These are phyloP conservation scores for Aspergillus panamensis DNA, from an alignment of 495 filamentous ascomycete species.

Conservation along the genomic window DNA sequence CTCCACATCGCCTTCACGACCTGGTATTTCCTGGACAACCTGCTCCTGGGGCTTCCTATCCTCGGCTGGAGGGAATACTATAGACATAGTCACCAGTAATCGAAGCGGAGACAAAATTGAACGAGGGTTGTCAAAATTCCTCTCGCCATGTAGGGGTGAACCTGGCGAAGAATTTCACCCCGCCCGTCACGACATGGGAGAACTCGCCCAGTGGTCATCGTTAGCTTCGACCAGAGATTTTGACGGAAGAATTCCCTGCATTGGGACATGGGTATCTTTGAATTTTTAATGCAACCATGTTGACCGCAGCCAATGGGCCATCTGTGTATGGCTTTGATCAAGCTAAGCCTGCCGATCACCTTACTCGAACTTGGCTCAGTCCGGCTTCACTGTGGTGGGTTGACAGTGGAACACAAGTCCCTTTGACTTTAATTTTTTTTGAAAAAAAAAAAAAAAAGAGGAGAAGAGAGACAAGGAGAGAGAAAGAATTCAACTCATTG, in stretches of 20 bases:
- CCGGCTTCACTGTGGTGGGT: no score
- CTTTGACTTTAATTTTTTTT: no score
- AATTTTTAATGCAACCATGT: not conserved
- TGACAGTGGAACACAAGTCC: no score
- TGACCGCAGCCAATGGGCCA: not conserved
- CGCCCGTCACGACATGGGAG: not conserved
- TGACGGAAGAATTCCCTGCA: not conserved
- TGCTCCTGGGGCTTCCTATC: constrained; percentile 4
- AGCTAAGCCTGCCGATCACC: not conserved
- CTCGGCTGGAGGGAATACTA: not conserved
- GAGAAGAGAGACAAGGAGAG: no score
- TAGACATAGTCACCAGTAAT: not conserved
- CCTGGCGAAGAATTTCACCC: not conserved
- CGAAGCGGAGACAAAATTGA: not conserved
- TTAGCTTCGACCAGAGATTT: not conserved
- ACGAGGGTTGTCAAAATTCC: not conserved
- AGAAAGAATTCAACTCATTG: no score
- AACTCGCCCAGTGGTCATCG: not conserved
- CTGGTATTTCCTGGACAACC: not conserved
- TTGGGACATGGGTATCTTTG: not conserved
- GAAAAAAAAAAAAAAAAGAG: no score
- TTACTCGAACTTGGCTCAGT: not conserved
- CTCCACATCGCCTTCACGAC: not conserved
- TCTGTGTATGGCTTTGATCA: not conserved
- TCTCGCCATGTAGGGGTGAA: not conserved